These are phyloP conservation scores for Xylaria hypoxylon DNA, from an alignment of 2,329 filamentous ascomycete species.

Conservation along the genomic window DNA sequence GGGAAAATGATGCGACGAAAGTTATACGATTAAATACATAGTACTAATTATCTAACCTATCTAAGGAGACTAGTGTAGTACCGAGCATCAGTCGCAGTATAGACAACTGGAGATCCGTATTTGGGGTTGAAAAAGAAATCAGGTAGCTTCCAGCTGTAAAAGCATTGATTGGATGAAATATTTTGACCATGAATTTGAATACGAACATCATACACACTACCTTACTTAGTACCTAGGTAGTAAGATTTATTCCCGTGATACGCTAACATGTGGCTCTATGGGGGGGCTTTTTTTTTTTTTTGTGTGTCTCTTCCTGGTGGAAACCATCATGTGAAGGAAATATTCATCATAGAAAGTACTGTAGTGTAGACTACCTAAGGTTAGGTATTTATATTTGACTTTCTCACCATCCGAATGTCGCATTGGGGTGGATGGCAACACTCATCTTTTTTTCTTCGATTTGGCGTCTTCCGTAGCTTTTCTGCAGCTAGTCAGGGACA, in stretches of 20 bases:
- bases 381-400: constrained; percentile 8
- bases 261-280: background rate
- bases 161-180: constrained; percentile 8
- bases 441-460: background rate
- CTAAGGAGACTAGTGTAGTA: background rate
- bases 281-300: no score
- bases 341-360: no score
- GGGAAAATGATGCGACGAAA: background rate
- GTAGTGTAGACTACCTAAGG: no score
- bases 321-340: background rate
- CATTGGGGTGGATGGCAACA: constrained; percentile 20
- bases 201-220: constrained; percentile 22
- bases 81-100: background rate
- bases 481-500: background rate
- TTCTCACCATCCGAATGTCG: constrained; percentile 9
- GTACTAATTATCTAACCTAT: background rate
- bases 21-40: background rate
- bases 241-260: background rate
- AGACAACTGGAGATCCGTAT: constrained; percentile 6
- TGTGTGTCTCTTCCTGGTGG: no score
- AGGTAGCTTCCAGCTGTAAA: constrained; percentile 28
- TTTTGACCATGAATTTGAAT: constrained; percentile 11
- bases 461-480: constrained; percentile 1
- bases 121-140: constrained; percentile 14
- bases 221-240: no score